Percentiles rank a stretch among this genome's conserved stretches.
phyloP scores from a whole-genome alignment of 2,329 filamentous ascomycete species.

The Hymenoscyphus salicellus region DNA sequence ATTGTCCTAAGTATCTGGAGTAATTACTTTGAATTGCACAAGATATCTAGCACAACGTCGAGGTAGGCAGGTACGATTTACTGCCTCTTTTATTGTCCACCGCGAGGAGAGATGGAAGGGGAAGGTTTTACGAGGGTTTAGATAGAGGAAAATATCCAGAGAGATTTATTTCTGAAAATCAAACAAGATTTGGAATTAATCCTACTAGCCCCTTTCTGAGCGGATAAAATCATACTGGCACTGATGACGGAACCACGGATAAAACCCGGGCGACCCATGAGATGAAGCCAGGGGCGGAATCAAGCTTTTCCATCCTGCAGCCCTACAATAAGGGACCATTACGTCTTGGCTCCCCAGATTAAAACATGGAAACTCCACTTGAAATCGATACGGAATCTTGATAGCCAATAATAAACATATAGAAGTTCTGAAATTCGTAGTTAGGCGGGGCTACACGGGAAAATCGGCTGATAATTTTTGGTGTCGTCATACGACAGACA shows the following conservation, averaged over 20 bases:
- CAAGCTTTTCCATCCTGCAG: constrained; percentile 8
- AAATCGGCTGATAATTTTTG: not conserved
- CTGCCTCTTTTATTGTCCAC: no score
- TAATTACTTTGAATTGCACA: no score
- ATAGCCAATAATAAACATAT: not conserved
- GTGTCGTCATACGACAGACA: not conserved
- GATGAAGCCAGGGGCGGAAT: constrained; percentile 1
- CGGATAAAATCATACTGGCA: not conserved
- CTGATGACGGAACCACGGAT: not conserved
- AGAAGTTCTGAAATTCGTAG: not conserved
- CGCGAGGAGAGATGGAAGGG: not conserved
- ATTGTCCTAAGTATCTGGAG: no score
- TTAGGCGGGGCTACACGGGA: not conserved
- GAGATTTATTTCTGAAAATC: no score
- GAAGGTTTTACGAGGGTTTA: not conserved
- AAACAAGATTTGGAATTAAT: no score
- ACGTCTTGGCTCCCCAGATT: constrained; percentile 7
- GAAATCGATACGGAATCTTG: not conserved
- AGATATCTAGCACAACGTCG: no score
- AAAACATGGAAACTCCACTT: no score
- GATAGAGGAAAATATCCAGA: no score
- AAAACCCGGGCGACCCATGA: not conserved
- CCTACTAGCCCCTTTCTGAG: no score
- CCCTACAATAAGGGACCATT: not conserved
- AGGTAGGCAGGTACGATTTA: no score